Base-by-base conservation (phyloP, 2,329 filamentous ascomycete species). In the Coniochaeta sp. region DNA sequence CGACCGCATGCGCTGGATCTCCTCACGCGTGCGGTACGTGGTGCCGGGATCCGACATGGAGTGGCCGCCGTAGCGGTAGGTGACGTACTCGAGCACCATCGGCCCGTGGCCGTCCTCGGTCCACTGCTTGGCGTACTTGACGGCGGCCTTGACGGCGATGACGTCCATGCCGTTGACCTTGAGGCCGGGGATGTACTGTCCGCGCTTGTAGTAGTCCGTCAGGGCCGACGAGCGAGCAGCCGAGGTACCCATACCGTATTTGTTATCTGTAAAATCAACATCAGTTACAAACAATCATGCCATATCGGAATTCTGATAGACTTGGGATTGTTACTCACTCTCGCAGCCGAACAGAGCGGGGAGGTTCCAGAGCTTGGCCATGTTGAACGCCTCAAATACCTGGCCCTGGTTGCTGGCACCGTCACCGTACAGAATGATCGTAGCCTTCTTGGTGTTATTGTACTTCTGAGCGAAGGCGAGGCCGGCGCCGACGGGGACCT, bases 121-220 rank as follows among this genome's bases (percentile, higher is more conserved):
- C 82, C 88, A 96, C 73, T 96, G 85, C 82, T 95, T 96, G 73
- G 89, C 92, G 81, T 96, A 93, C 79, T 93, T 83, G 71, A 96
- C 92, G 65, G 95, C 95, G 58, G 93, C 92, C 85, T 96, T 96
- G 76, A 97, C 93, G 65, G 95, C 93, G 64, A 99, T 89, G 70
- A 96, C 92, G 75, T 99, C 95, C 95, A 99, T 99, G 73, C 91
- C 95, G 81, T 99, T 99, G 77, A 99, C 91, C 86, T 99, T 99
- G 71, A 99, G 87, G 81, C 95, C 95, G 61, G 95, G 93, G 68
- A 99, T 99, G 84, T 98, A 99, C 81, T 99, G 95, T 67, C 95
- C 95, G 80, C 95, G 93, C 89, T 98, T 98, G 87, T 99, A 98
- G 88, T 99, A 99, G 78, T 99, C 95, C 76, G 95, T 98, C 74